A percentile compares a stretch with the other conserved stretches of the same genome.
Evolutionary conservation across 345 rosid genomes (phyloP).

Genomic region (Brassica carinata): DNA sequence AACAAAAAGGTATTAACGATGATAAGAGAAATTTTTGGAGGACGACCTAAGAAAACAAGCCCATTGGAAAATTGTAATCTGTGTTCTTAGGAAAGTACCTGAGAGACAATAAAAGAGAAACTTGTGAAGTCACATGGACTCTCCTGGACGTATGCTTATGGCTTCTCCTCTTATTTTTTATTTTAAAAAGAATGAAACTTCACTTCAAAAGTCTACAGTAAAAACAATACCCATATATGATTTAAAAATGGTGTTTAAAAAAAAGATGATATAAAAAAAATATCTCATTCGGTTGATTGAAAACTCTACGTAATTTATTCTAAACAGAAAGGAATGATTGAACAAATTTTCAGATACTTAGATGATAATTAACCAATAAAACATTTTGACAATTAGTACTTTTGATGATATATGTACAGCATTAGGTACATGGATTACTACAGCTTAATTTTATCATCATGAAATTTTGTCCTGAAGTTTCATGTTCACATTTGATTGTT

Average conservation of each 20-base stretch:
- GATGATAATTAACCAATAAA: background rate
- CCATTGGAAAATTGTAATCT: slow-evolving; percentile 34
- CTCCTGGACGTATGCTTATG: slow-evolving; percentile 48
- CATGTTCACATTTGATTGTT: slow-evolving; percentile 30
- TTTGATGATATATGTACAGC: background rate
- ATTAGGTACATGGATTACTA: background rate
- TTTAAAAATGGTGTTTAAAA: background rate
- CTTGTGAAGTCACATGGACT: slow-evolving; percentile 68
- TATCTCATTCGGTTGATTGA: background rate
- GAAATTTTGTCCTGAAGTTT: slow-evolving; percentile 16
- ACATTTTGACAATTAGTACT: background rate
- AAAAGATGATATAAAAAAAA: too few species aligned
- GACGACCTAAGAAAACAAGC: slow-evolving; percentile 32
- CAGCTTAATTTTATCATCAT: slow-evolving; percentile 16
- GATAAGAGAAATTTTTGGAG: background rate
- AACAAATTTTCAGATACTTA: background rate
- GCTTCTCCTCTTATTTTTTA: slow-evolving; percentile 13
- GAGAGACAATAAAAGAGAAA: slow-evolving; percentile 44
- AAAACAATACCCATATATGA: background rate
- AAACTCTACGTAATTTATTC: background rate
- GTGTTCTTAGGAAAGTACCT: slow-evolving; percentile 40
- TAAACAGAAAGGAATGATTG: background rate
- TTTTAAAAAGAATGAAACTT: background rate
- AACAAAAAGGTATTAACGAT: background rate
- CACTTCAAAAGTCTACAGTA: slow-evolving; percentile 17